Percentiles rank a stretch among this genome's conserved stretches.
Evolutionary conservation across 176 grass and related monocot species (phyloP).

Genomic region (Carex littledalei): DNA sequence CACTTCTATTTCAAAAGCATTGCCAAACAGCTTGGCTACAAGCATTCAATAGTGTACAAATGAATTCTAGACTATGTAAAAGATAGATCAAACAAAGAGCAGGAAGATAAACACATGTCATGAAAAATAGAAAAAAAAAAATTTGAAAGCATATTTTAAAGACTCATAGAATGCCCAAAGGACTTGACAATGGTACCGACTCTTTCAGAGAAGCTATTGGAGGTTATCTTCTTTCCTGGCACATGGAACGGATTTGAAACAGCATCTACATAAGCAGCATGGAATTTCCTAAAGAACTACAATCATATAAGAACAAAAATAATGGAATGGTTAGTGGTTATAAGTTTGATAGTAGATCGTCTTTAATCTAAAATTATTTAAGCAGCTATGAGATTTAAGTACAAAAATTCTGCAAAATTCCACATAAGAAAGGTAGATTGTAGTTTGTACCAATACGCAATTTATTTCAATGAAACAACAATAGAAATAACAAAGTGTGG

Average conservation of each 20-base stretch:
- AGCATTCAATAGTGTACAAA: not conserved
- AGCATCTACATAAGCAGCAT: conserved; percentile 76
- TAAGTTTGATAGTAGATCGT: not conserved
- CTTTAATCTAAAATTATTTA: not conserved
- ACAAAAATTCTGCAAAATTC: not conserved
- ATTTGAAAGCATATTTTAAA: conserved; percentile 20
- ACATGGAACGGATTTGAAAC: conserved; percentile 96
- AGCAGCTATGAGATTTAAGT: not conserved
- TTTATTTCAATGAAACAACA: not conserved
- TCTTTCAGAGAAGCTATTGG: conserved; percentile 79
- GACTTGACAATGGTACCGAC: conserved; percentile 75
- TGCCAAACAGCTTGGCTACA: not conserved
- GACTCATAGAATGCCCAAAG: conserved; percentile 45
- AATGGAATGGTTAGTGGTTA: not conserved
- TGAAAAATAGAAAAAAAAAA: not conserved
- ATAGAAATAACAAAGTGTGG: not conserved
- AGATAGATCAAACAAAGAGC: not conserved
- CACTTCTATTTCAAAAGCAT: not conserved
- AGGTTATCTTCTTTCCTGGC: conserved; percentile 94
- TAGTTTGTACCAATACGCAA: not conserved
- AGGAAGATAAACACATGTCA: not conserved
- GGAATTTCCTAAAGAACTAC: conserved; percentile 99
- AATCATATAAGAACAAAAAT: not conserved
- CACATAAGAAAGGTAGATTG: not conserved
- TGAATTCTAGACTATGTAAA: conserved; percentile 8